Conservation (phyloP, 179 eudicot genomes). For the Nepenthes alata region DNA sequence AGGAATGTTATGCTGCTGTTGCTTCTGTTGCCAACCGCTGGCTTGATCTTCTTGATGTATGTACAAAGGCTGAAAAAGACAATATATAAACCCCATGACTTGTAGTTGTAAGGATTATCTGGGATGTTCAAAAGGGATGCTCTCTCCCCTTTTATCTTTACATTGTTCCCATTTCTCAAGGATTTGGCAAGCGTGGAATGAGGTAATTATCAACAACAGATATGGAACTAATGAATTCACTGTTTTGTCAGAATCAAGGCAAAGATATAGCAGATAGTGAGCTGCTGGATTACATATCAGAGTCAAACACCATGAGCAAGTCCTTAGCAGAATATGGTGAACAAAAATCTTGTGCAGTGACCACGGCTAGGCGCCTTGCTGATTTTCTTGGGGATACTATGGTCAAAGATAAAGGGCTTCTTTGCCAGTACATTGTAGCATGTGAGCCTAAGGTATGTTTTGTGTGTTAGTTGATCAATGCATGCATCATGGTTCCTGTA, state of each 20-base stretch:
- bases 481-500: not conserved
- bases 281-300: constrained; percentile 91
- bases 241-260: constrained; percentile 72
- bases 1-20: constrained; percentile 91
- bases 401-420: constrained; percentile 98
- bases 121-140: too few species aligned
- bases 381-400: constrained; percentile 94
- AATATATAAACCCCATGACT: not conserved
- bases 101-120: too few species aligned
- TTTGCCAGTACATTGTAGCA: constrained; percentile 88
- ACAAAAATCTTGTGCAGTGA: constrained; percentile 98
- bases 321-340: constrained; percentile 90
- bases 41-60: constrained; percentile 99
- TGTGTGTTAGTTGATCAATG: constrained; percentile 2
- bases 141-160: too few species aligned
- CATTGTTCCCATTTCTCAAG: not conserved
- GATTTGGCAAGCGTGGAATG: not conserved
- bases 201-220: not conserved
- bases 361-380: constrained; percentile 94
- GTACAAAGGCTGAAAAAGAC: constrained; percentile 12
- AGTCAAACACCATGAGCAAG: constrained; percentile 99
- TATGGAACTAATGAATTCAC: not conserved
- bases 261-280: constrained; percentile 87
- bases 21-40: constrained; percentile 93
- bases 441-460: constrained; percentile 83